A percentile compares a stretch with the other conserved stretches of the same genome.
These are phyloP conservation scores for Hanseniaspora jakobsenii DNA, from an alignment of 805 yeast genomes.

Conservation along the genomic window DNA sequence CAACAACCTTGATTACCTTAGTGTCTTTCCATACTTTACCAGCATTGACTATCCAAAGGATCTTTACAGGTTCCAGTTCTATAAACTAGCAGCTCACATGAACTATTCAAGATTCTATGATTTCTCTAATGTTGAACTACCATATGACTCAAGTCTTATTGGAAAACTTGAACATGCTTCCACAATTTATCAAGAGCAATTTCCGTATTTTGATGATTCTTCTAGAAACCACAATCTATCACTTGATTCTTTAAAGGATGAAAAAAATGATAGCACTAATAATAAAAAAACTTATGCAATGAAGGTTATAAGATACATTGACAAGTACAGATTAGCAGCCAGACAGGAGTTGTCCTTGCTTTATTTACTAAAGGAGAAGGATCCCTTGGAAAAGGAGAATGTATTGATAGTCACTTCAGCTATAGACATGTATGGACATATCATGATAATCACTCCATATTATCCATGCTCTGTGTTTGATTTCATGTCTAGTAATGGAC, in stretches of 20 bases:
- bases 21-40: conserved; percentile 4
- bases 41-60: not conserved
- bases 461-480: conserved; percentile 79
- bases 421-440: conserved; percentile 36
- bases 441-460: conserved; percentile 84
- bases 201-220: conserved; percentile 7
- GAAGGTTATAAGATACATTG: conserved; percentile 82
- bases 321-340: conserved; percentile 90
- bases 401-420: conserved; percentile 9
- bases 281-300: conserved; percentile 40
- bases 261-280: not conserved
- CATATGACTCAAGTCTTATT: conserved; percentile 12
- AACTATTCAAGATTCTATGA: conserved; percentile 6
- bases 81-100: not conserved
- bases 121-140: not conserved
- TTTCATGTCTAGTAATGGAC: conserved; percentile 71
- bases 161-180: not conserved
- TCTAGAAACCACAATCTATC: too few relatives aligned
- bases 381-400: conserved; percentile 24
- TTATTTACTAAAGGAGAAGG: conserved; percentile 28
- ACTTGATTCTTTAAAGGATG: too few relatives aligned
- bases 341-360: conserved; percentile 81
- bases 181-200: conserved; percentile 1
- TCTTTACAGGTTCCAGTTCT: not conserved
- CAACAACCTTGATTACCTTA: conserved; percentile 3